Evolutionary conservation across 192 early-diverging fungal genomes (phyloP), one percentile per base, ranked within the genome.

Genomic region (Haplosporangium gracile): DNA sequence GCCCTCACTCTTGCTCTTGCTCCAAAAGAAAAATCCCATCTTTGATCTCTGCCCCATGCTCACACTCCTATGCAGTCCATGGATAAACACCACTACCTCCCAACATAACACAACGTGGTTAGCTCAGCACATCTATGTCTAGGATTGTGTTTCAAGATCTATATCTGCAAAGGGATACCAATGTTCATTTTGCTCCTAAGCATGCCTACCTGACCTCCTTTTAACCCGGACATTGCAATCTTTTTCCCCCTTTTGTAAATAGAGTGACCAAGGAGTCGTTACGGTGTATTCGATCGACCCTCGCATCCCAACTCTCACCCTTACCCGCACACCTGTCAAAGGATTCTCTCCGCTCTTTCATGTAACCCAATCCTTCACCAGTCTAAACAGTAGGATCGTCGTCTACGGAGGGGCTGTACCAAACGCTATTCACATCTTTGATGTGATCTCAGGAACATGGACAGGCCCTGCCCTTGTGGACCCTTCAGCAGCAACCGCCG

Each of bases 401-500:
- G 72, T 86, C 11, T 81, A 81, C 71, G 84, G 84, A 29, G 84
- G 84, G 26, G 72, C 47, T 24, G 40, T 60, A 4, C 38, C 75
- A 49, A 85, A 85, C 55, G 26, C 43, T 5, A 45, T 86, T 10
- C 78, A 81, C 68, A 32, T 74, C 8, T 86, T 78, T 49, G 79
- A 86, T 26, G 75, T 86, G 10, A 86, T 86, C 42, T 72, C 84
- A 10, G 84, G 84, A 20, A 78, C 63, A 38, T 86, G 84, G 84
- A 74, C 79, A 40, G 84, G 84, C 10, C 79, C 84, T 10, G 45
- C 39, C 9, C 79, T 86, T 24, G 71, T 80, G 15, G 70, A 80
- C 43, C 74, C 84, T 18, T 22, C 47, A 16, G 20, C 18, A 6
- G 18, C 11, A n/a, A 6, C 60, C 5, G 11, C 32, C 0, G n/a